Conservation (phyloP, 2,329 filamentous ascomycete genomes). For the Chaetomiaceae sp. region DNA sequence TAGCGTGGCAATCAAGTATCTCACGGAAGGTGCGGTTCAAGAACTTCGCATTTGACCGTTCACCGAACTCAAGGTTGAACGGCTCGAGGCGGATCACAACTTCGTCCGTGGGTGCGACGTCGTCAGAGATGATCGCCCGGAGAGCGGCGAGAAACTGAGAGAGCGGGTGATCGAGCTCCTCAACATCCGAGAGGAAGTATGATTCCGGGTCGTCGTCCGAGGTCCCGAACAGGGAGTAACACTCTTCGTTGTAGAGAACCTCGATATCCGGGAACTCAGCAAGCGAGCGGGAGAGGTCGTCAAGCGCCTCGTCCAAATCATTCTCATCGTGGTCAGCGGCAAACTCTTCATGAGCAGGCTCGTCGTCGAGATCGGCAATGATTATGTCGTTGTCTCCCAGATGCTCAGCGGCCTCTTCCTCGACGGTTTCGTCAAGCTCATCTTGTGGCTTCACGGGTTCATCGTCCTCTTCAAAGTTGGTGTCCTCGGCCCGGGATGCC, state of each 20-base stretch:
- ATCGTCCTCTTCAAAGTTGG: neutral
- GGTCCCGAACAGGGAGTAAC: slow-evolving; percentile 32
- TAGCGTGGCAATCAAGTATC: slow-evolving; percentile 23
- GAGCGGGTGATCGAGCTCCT: slow-evolving; percentile 40
- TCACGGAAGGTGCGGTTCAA: slow-evolving; percentile 25
- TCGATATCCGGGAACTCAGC: slow-evolving; percentile 26
- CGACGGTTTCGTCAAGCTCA: neutral
- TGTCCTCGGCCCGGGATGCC: neutral
- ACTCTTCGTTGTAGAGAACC: slow-evolving; percentile 31
- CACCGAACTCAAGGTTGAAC: slow-evolving; percentile 48
- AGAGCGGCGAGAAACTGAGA: slow-evolving; percentile 41
- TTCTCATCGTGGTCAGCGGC: slow-evolving; percentile 7
- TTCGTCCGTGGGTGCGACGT: slow-evolving; percentile 43
- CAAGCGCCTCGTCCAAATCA: slow-evolving; percentile 24
- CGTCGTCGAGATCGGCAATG: slow-evolving; percentile 4
- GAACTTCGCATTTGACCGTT: slow-evolving; percentile 29
- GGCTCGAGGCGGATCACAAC: slow-evolving; percentile 48
- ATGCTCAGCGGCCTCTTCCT: neutral
- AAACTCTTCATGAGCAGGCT: slow-evolving; percentile 1
- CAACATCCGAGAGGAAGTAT: slow-evolving; percentile 43
- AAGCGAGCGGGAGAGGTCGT: slow-evolving; percentile 9
- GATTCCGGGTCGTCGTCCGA: slow-evolving; percentile 35
- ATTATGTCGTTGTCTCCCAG: neutral
- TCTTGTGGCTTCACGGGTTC: neutral
- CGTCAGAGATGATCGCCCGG: slow-evolving; percentile 42